These are phyloP conservation scores for Geotrichum aggregatum DNA, from an alignment of 1,139 yeast genomes.

Conservation along the genomic window DNA sequence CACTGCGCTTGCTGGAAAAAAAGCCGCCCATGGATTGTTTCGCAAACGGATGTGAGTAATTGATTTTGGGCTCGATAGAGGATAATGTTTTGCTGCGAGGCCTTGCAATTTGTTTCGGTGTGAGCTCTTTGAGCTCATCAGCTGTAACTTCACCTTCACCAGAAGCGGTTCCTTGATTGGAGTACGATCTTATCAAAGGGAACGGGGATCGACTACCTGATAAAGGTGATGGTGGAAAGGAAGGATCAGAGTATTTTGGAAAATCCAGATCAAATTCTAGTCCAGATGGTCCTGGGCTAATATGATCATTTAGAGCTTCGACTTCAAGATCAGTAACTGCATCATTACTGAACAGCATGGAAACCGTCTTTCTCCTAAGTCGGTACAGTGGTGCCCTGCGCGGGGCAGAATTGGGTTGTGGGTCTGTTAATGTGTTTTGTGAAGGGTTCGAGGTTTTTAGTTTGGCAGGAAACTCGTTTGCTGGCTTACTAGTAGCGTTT, in stretches of 20 bases:
- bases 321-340: neutral
- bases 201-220: neutral
- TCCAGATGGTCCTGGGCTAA: conserved; percentile 3
- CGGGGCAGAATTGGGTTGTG: neutral
- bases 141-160: neutral
- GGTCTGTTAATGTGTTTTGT: neutral
- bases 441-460: neutral
- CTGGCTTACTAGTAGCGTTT: neutral
- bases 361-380: conserved; percentile 24
- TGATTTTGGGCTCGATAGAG: conserved; percentile 6
- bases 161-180: neutral
- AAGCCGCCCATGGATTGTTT: neutral
- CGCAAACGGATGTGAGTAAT: neutral
- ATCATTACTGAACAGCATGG: conserved; percentile 23
- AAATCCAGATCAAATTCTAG: conserved; percentile 7
- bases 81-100: conserved; percentile 6
- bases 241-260: neutral
- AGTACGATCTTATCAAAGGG: conserved; percentile 1
- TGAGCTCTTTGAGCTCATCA: neutral
- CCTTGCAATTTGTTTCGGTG: neutral
- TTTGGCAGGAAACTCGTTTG: neutral
- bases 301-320: neutral
- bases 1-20: conserved; percentile 8
- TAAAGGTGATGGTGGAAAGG: neutral
- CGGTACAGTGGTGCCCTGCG: conserved; percentile 21